These are phyloP conservation scores for Fusarium annulatum DNA, from an alignment of 2,329 filamentous ascomycete genomes.

Conservation along the genomic window DNA sequence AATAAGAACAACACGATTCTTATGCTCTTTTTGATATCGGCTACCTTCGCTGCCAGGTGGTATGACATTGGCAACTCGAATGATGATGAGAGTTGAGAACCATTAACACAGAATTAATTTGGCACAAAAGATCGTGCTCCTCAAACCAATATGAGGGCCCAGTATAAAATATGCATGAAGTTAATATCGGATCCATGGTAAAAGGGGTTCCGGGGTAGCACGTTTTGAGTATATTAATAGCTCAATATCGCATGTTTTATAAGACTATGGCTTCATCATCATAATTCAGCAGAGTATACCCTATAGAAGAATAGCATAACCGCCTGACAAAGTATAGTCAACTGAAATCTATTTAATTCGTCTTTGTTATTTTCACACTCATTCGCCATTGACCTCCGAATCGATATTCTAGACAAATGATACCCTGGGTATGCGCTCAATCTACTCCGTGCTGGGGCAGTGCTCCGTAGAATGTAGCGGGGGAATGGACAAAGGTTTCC, in stretches of 20 bases:
- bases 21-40: no score
- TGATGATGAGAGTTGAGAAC: no score
- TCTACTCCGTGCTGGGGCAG: accelerated
- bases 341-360: neutral
- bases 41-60: accelerated
- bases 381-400: accelerated
- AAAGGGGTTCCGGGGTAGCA: neutral
- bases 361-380: neutral
- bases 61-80: neutral
- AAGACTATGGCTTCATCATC: accelerated
- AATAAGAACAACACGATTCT: neutral
- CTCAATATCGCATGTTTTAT: neutral
- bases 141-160: neutral
- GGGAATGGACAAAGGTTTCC: neutral
- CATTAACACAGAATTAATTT: accelerated
- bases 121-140: accelerated
- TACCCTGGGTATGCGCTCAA: neutral
- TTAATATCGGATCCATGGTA: neutral
- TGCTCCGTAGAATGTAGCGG: accelerated
- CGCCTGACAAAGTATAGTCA: neutral
- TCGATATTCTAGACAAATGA: accelerated
- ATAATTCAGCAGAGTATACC: neutral
- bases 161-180: neutral
- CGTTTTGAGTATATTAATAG: neutral
- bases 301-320: neutral